phyloP scores from a whole-genome alignment of 2,329 filamentous ascomycete species.

The Apiospora hydei region DNA sequence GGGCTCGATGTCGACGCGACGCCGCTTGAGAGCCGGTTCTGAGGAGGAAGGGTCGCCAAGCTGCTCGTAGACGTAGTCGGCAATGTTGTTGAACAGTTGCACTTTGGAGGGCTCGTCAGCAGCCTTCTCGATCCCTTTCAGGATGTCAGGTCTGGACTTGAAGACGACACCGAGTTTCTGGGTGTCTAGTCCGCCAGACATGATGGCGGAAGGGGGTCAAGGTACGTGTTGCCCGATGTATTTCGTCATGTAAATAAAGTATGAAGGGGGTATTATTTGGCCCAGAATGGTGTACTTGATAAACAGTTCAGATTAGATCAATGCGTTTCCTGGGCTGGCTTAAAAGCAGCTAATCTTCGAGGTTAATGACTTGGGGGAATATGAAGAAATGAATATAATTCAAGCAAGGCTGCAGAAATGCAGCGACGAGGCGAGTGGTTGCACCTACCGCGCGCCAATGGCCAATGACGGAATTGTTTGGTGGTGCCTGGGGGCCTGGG shows the following conservation, averaged over 20 bases:
- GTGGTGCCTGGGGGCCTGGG: neutral
- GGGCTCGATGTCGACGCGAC: constrained; percentile 56
- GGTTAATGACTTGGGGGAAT: neutral
- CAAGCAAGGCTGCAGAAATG: constrained; percentile 10
- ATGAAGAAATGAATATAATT: neutral
- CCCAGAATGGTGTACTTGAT: neutral
- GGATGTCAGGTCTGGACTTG: constrained; percentile 62
- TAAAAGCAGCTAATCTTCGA: neutral
- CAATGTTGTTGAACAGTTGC: constrained; percentile 64
- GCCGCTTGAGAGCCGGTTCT: constrained; percentile 59
- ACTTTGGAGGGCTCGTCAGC: constrained; percentile 60
- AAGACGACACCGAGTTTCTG: constrained; percentile 61
- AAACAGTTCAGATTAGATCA: neutral
- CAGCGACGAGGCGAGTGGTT: neutral
- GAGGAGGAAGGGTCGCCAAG: constrained; percentile 37
- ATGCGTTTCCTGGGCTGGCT: neutral
- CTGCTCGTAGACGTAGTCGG: constrained; percentile 56
- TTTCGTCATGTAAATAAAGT: neutral
- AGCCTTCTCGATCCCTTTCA: constrained; percentile 59
- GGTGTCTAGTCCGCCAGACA: constrained; percentile 55
- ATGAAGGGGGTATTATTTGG: neutral
- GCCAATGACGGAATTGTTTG: constrained; percentile 13
- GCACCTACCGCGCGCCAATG: constrained; percentile 12
- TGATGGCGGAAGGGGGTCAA: constrained; percentile 35
- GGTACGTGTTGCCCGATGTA: neutral